Conservation (phyloP, 805 yeast genomes). For the Starmerella bombi region DNA sequence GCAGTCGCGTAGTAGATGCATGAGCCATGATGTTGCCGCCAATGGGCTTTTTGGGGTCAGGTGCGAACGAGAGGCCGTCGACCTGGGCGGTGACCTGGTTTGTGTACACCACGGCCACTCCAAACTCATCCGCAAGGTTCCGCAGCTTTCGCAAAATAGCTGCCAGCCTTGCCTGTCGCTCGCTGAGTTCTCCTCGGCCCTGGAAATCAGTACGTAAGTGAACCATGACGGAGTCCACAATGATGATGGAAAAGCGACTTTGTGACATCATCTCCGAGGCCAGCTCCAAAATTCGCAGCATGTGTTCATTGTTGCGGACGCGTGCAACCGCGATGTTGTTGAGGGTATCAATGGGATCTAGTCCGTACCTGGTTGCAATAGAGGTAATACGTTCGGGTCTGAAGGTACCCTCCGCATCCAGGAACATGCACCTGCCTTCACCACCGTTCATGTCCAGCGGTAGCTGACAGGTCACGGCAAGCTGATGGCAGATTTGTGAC, state of each 20-base stretch:
- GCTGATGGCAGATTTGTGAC: constrained; percentile 90
- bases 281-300: constrained; percentile 65
- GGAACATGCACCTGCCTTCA: constrained; percentile 91
- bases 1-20: constrained; percentile 84
- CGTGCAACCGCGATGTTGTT: constrained; percentile 96
- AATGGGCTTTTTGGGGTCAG: constrained; percentile 96
- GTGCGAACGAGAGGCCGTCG: constrained; percentile 77
- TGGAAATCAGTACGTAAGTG: constrained; percentile 85
- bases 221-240: constrained; percentile 97
- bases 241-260: constrained; percentile 73
- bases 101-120: constrained; percentile 89
- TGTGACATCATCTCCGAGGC: constrained; percentile 96
- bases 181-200: constrained; percentile 92
- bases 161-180: constrained; percentile 89
- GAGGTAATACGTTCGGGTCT: constrained; percentile 82
- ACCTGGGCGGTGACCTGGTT: constrained; percentile 98
- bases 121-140: constrained; percentile 91
- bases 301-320: constrained; percentile 95
- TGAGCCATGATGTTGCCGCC: constrained; percentile 98
- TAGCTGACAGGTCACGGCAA: constrained; percentile 91
- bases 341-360: constrained; percentile 85
- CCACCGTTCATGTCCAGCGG: constrained; percentile 98
- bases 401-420: constrained; percentile 95
- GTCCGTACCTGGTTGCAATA: constrained; percentile 81
- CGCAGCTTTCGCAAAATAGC: constrained; percentile 84